Evolutionary conservation across 176 grass and related monocot genomes (phyloP), one percentile per base, ranked within the genome.

Genomic region (Bromus sterilis): DNA sequence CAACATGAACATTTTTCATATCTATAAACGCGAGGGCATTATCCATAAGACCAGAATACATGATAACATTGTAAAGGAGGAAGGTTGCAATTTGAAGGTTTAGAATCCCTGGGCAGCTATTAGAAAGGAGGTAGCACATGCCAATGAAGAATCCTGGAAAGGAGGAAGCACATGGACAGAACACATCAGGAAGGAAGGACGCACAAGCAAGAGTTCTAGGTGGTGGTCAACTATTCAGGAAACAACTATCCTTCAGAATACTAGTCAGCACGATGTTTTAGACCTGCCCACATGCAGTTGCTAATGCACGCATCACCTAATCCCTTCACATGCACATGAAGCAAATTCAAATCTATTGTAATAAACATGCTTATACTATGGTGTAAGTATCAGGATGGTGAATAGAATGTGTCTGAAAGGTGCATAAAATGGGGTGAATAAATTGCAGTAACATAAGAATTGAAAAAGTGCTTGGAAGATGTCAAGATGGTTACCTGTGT

Each of bases 171-270:
- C 80, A 82, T 70, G 56, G 64, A 71, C 40, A 48, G 20, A 32
- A 63, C 28, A 71, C 41, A 71, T 49, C 61, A 34, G 4, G 71
- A 87, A 74, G 56, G 83, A 66, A 37, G 49, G 30, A 80, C 68
- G 39, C 70, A 76, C 77, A 53, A 41, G 51, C 53, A 84, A 79
- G 39, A 66, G 49, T 11, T 85, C 20, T 40, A n/a, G n/a, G n/a
- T n/a, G 53, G 25, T 41, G 62, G 40, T 85, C 71, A 71, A 81
- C 78, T 34, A 32, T 53, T 35, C 25, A 84, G 14, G 59, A 58
- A 58, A 65, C 18, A 82, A 53, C 53, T 40, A 41, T 42, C 56
- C 35, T 30, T 30, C 36, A 61, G 30, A 30, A 30, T 28, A 71
- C 37, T 71, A 43, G 24, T 71, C 23, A 37, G 37, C 66, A 7